Conservation (phyloP, 768 basidiomycete genomes). For the Cystofilobasidium capitatum region DNA sequence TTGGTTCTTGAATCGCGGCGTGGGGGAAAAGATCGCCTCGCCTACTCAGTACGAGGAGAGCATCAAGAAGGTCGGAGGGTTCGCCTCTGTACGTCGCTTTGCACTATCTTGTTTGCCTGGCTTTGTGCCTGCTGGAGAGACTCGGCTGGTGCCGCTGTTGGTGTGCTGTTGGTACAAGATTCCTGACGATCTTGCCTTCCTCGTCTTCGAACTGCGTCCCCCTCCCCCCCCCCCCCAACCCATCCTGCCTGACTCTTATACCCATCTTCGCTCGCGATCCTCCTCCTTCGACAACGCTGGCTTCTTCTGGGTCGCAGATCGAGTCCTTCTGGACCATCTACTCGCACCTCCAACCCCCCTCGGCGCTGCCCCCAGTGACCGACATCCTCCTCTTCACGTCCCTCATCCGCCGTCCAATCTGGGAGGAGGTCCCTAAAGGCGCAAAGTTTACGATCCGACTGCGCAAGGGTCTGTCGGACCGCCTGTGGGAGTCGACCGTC, state of each 20-base stretch:
- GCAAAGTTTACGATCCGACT: conserved; percentile 74
- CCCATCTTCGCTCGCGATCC: conserved; percentile 7
- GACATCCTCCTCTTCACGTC: conserved; percentile 61
- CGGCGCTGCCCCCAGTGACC: conserved; percentile 72
- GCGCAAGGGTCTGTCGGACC: conserved; percentile 79
- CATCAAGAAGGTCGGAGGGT: conserved; percentile 82
- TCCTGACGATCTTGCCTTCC: no score
- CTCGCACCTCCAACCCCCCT: conserved; percentile 81
- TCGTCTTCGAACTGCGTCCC: background rate
- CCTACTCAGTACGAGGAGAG: conserved; percentile 77
- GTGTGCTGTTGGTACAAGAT: no score
- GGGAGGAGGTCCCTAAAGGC: conserved; percentile 61
- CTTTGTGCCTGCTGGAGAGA: background rate
- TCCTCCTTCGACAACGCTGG: background rate
- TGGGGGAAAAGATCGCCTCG: conserved; percentile 65
- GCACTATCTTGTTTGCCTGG: background rate
- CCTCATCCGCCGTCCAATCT: conserved; percentile 75
- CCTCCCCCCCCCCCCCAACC: background rate
- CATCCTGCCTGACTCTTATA: background rate
- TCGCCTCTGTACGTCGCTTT: conserved; percentile 59
- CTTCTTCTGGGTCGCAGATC: conserved; percentile 46
- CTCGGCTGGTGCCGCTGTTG: no score
- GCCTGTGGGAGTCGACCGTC: conserved; percentile 74
- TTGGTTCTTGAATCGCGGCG: conserved; percentile 83
- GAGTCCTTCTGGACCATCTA: conserved; percentile 94